A percentile compares a stretch with the other conserved stretches of the same genome.
phyloP scores from a whole-genome alignment of 805 yeast species.

The Komagataella populi region DNA sequence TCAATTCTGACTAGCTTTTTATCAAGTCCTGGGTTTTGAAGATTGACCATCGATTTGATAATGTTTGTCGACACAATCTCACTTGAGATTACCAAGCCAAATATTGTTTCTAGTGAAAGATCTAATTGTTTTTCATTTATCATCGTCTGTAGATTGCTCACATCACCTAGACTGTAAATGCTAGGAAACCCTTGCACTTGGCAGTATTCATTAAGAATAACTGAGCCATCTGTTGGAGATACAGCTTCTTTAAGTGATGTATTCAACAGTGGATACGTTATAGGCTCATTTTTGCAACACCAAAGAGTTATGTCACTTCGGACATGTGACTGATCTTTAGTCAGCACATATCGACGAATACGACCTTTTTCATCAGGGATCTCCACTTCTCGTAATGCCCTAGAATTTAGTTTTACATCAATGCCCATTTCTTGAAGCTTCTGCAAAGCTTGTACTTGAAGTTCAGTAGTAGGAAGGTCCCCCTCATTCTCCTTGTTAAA shows the following conservation, averaged over 20 bases:
- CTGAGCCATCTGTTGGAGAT: constrained; percentile 3
- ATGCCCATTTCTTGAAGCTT: not conserved
- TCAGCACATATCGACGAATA: not conserved
- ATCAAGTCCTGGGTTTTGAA: not conserved
- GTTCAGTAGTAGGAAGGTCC: not conserved
- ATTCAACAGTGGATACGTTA: constrained; percentile 1
- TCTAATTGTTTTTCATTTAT: constrained; percentile 2
- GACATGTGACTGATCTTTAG: constrained; percentile 2
- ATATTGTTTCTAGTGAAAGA: constrained; percentile 2
- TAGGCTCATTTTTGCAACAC: constrained; percentile 4
- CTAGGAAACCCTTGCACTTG: not conserved
- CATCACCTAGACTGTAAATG: constrained; percentile 5
- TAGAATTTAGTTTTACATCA: not conserved
- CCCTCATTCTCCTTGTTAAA: not conserved
- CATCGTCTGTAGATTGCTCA: constrained; percentile 3
- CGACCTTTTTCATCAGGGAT: not conserved
- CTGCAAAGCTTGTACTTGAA: not conserved
- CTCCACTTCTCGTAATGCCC: not conserved
- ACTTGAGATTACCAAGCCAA: constrained; percentile 4
- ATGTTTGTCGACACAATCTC: constrained; percentile 5
- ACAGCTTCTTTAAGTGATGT: constrained; percentile 1
- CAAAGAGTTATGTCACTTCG: constrained; percentile 4
- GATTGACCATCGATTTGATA: not conserved
- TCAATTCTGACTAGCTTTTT: not conserved
- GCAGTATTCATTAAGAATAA: constrained; percentile 2